phyloP scores from a whole-genome alignment of 73 alveolate genomes.

The Tetrahymena malaccensis region DNA sequence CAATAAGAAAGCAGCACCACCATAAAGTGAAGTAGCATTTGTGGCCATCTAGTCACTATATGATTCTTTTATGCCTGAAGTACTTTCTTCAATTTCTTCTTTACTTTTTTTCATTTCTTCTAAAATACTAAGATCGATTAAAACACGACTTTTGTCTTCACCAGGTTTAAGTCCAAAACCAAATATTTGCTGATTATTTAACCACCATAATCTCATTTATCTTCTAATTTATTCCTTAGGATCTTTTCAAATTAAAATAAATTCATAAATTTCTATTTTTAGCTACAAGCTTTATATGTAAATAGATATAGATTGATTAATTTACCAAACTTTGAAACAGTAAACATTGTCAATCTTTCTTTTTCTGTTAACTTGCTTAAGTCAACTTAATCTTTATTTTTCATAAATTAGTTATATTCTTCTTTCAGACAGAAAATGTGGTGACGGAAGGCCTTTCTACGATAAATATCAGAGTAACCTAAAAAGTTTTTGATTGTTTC shows the following conservation, averaged over 20 bases:
- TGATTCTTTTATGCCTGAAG: background rate
- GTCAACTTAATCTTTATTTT: background rate
- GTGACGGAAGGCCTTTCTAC: background rate
- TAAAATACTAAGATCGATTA: background rate
- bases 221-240: background rate
- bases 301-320: background rate
- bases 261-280: background rate
- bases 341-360: background rate
- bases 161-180: background rate
- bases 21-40: background rate
- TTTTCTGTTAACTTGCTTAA: background rate
- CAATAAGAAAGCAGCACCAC: background rate
- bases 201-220: background rate
- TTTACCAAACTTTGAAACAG: background rate
- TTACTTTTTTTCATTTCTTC: background rate
- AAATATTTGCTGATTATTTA: background rate
- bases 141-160: background rate
- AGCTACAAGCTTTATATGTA: too few species aligned
- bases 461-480: background rate
- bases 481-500: background rate
- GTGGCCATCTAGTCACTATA: background rate
- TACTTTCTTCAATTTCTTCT: background rate
- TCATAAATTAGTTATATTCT: background rate
- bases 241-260: background rate
- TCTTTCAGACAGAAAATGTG: background rate